Conservation (phyloP, 345 rosid species). For the Arabidopsis thaliana region DNA sequence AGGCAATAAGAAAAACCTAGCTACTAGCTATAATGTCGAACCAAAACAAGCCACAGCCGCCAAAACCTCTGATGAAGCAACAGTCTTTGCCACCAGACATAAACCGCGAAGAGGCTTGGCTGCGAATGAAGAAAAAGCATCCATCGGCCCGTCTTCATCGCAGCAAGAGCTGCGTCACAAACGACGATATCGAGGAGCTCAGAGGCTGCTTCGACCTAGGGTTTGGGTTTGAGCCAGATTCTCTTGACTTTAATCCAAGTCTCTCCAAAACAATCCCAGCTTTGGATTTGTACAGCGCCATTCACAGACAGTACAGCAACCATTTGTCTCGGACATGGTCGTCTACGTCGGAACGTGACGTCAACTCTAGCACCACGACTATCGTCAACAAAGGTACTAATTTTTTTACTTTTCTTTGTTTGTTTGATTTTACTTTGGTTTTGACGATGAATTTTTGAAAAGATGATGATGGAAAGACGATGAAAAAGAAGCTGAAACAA, state of each 20-base stretch:
- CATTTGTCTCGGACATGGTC: constrained; percentile 63
- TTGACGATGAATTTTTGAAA: not conserved
- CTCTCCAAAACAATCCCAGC: constrained; percentile 75
- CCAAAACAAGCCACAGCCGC: constrained; percentile 33
- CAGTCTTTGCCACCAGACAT: constrained; percentile 68
- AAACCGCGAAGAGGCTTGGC: constrained; percentile 73
- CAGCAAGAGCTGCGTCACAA: constrained; percentile 56
- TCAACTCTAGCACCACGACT: constrained; percentile 29
- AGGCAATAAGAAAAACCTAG: constrained; percentile 3
- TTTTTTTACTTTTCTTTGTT: no score
- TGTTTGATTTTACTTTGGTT: not conserved
- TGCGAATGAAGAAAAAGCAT: constrained; percentile 51
- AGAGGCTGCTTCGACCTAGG: constrained; percentile 83
- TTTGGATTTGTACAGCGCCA: constrained; percentile 64
- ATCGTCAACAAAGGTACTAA: constrained; percentile 62
- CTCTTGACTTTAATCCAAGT: constrained; percentile 64
- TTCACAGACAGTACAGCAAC: constrained; percentile 58
- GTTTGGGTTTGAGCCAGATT: constrained; percentile 68
- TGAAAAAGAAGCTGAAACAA: constrained; percentile 74
- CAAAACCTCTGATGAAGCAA: constrained; percentile 60
- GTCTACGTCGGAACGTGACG: constrained; percentile 48
- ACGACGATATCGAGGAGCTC: constrained; percentile 83
- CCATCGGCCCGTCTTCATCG: constrained; percentile 19
- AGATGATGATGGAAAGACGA: constrained; percentile 70
- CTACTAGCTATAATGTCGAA: constrained; percentile 23